These are phyloP conservation scores for Penicillium canariense DNA, from an alignment of 495 filamentous ascomycete genomes.

Conservation along the genomic window DNA sequence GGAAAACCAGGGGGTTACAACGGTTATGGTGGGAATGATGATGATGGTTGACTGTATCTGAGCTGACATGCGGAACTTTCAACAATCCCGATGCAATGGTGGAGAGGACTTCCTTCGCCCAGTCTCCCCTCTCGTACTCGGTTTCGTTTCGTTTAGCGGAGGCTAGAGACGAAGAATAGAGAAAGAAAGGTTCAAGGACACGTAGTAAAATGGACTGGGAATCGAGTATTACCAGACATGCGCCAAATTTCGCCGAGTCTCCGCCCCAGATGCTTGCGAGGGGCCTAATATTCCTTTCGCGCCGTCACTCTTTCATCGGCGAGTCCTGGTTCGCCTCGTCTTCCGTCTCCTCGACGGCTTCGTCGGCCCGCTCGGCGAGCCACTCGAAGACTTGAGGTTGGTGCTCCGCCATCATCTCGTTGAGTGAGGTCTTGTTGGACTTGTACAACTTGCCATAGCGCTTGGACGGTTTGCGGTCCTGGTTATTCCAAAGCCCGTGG, in stretches of 20 bases:
- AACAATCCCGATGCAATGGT: background rate
- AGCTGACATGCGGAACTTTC: background rate
- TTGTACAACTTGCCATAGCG: constrained; percentile 63
- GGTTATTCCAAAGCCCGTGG: constrained; percentile 68
- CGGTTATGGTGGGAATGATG: background rate
- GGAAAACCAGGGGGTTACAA: background rate
- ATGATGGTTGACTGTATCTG: background rate
- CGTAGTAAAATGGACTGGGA: background rate
- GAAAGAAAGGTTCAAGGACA: background rate
- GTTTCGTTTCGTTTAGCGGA: background rate
- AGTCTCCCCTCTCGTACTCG: background rate
- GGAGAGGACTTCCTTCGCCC: background rate
- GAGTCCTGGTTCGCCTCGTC: constrained; percentile 13
- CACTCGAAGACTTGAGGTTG: constrained; percentile 54
- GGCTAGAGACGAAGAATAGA: background rate
- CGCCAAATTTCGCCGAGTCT: constrained; percentile 2
- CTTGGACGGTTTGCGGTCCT: constrained; percentile 61
- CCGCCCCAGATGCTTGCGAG: background rate
- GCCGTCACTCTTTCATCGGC: background rate
- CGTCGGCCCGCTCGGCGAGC: constrained; percentile 47
- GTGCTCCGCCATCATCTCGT: constrained; percentile 64
- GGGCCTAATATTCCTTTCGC: constrained; percentile 12
- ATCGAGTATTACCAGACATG: background rate
- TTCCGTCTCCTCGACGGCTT: constrained; percentile 30
- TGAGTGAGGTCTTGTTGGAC: constrained; percentile 52